Conservation (phyloP, 441 rosid genomes). For the Jatropha multifida region DNA sequence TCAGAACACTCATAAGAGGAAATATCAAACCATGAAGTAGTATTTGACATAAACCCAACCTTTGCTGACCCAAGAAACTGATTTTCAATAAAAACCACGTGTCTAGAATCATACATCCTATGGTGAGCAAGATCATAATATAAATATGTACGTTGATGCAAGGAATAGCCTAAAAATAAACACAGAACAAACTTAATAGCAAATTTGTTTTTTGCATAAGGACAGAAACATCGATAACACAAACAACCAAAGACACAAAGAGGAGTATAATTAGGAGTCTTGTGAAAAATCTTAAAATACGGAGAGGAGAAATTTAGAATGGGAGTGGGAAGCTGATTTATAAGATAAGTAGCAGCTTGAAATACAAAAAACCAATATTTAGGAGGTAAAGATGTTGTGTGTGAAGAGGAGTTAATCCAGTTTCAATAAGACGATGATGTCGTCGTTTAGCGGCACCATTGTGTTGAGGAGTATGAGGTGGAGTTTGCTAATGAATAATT, state of each 20-base stretch:
- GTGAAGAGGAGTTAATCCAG: too few relatives aligned
- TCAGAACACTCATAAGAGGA: too few relatives aligned
- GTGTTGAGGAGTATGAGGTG: conserved; percentile 10
- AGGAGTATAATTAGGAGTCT: background rate
- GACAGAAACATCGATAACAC: background rate
- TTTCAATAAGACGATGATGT: background rate
- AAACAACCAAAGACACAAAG: background rate
- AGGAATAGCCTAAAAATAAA: background rate
- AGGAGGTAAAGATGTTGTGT: too few relatives aligned
- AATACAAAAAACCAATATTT: too few relatives aligned
- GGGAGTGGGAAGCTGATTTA: background rate
- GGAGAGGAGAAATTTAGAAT: background rate
- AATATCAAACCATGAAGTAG: too few relatives aligned
- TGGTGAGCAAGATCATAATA: too few relatives aligned
- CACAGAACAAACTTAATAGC: background rate
- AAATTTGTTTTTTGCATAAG: background rate
- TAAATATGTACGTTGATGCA: too few relatives aligned
- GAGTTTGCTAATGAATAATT: background rate
- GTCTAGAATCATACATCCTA: too few relatives aligned
- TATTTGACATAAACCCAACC: too few relatives aligned
- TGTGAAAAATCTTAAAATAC: background rate
- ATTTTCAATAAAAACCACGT: too few relatives aligned
- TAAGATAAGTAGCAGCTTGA: too few relatives aligned
- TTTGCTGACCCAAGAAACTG: too few relatives aligned
- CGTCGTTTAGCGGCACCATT: background rate